Evolutionary conservation across 1,284 basidiomycete species (phyloP), one percentile per base, ranked within the genome.

Genomic region (Butyriboletus pseudospeciosus): DNA sequence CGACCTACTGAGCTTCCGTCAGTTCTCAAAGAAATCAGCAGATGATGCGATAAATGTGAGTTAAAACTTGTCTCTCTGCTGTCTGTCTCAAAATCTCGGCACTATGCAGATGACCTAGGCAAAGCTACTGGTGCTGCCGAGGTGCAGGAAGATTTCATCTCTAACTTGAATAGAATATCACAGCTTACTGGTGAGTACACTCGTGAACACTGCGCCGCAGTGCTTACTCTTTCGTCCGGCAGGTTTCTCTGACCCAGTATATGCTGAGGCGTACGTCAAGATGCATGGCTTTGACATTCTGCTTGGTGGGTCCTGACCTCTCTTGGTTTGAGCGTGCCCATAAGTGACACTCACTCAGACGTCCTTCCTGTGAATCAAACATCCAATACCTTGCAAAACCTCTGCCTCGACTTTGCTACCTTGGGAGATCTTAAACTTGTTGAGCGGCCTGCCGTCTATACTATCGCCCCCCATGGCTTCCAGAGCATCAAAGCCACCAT

Each of bases 401-500:
- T 99, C 5, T 95, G 93, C 63, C 83, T 99, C 56, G 97, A 99
- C 72, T 98, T 99, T 65, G 95, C 97, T 0, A 99, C 96, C 1
- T 79, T 99, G 1, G 97, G 97, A 36, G 97, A 99, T 69, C 81
- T 99, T 48, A 98, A 98, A 73, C 86, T 99, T 16, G 94, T 99
- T 16, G 97, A 99, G 72, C 82, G 96, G 26, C 96, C 97, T 2
- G 80, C 91, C 3, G 86, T 94, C 13, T 90, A 96, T 70, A 99
- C 95, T 0, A 83, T 99, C 42, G 96, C 86, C 0, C 96, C 96
- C 0, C 94, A 98, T 68, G 92, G 90, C 35, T 99, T 98, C 88
- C 97, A 98, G 74, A 94, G 88, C 69, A 94, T 99, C 77, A 98
- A 98, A 72, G 94, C 96, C 16, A 98, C 96, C 0, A 97, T 99